Evolutionary conservation across 2,329 filamentous ascomycete species (phyloP).

Genomic region (Cadophora malorum): DNA sequence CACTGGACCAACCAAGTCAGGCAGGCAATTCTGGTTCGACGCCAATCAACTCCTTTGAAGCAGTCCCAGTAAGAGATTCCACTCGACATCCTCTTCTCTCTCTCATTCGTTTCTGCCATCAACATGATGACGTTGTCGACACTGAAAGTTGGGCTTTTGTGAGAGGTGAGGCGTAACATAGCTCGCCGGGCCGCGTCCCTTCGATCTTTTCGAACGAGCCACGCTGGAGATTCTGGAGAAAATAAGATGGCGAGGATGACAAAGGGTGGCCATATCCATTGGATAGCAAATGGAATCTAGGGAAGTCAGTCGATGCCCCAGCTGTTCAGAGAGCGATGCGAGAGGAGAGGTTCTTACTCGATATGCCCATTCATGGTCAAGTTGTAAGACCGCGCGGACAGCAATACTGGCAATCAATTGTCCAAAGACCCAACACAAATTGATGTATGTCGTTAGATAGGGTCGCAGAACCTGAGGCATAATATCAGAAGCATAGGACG

Average conservation of each 20-base stretch:
- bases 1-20: conserved; percentile 69
- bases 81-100: conserved; percentile 53
- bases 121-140: conserved; percentile 49
- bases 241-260: conserved; percentile 52
- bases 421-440: conserved; percentile 59
- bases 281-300: conserved; percentile 43
- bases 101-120: conserved; percentile 61
- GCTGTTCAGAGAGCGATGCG: background rate
- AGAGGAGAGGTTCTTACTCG: conserved; percentile 33
- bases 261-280: conserved; percentile 57
- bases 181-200: background rate
- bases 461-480: conserved; percentile 43
- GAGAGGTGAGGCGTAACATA: conserved; percentile 14
- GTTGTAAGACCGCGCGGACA: conserved; percentile 50
- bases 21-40: conserved; percentile 59
- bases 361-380: conserved; percentile 54
- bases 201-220: conserved; percentile 13
- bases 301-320: background rate
- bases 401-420: conserved; percentile 56
- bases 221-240: conserved; percentile 48
- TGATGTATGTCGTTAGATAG: conserved; percentile 53
- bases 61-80: conserved; percentile 58
- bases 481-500: conserved; percentile 46
- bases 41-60: conserved; percentile 54
- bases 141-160: background rate